Conservation (phyloP, 2,329 filamentous ascomycete genomes). For the Capronia epimyces region DNA sequence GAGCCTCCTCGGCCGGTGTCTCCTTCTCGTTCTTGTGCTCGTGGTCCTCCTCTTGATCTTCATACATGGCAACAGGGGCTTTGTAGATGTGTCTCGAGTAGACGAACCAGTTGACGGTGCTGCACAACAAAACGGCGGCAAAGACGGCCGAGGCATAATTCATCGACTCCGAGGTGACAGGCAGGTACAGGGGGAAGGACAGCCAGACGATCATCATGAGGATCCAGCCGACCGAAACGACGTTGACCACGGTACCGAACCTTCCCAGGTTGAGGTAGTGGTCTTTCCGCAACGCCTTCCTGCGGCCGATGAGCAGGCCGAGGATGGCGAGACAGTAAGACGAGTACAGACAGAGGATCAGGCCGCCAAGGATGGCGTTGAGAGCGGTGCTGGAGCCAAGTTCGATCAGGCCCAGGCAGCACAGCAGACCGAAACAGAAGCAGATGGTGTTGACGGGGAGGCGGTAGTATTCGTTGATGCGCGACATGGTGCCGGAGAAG, state of each 20-base stretch:
- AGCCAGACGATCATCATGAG: constrained; percentile 43
- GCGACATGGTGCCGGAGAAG: background rate
- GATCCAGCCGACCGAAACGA: constrained; percentile 40
- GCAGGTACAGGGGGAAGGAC: constrained; percentile 41
- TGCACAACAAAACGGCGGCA: background rate
- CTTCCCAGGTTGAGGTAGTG: constrained; percentile 34
- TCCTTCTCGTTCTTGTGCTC: too few species aligned
- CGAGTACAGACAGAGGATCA: constrained; percentile 7
- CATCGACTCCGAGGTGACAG: constrained; percentile 42
- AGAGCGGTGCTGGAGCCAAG: constrained; percentile 4
- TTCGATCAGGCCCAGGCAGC: background rate
- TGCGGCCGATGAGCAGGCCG: constrained; percentile 36
- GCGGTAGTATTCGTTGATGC: background rate
- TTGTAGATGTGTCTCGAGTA: background rate
- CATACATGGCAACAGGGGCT: background rate
- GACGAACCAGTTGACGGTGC: background rate
- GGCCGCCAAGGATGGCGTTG: constrained; percentile 6
- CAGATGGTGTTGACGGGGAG: constrained; percentile 6
- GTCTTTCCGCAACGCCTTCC: constrained; percentile 26
- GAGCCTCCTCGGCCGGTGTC: too few species aligned
- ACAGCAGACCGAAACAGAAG: background rate
- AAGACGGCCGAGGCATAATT: constrained; percentile 33
- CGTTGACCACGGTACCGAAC: constrained; percentile 35
- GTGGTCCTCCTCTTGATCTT: too few species aligned
- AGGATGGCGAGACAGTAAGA: background rate